Conservation (phyloP, 352 stramenopile genomes). For the Globisporangium canariense region DNA sequence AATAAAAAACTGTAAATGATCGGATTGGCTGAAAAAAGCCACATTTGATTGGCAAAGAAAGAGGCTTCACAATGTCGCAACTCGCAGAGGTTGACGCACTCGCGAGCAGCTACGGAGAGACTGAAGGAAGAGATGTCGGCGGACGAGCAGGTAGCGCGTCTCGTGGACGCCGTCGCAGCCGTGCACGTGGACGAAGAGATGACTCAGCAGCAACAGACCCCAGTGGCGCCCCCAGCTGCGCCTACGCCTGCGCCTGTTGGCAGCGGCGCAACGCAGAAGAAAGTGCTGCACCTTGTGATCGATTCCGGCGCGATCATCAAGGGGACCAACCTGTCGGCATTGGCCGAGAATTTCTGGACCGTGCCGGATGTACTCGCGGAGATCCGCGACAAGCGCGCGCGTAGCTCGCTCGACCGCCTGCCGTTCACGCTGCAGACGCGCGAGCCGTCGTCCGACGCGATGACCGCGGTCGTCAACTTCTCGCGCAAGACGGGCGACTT, state of each 20-base stretch:
- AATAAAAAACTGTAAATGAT: not conserved
- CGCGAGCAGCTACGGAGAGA: not conserved
- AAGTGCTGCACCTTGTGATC: slow-evolving; percentile 76
- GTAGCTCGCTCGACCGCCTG: slow-evolving; percentile 61
- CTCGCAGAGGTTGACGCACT: not conserved
- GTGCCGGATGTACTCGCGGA: slow-evolving; percentile 81
- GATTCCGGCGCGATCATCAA: slow-evolving; percentile 89
- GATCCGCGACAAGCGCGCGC: slow-evolving; percentile 80
- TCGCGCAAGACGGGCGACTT: slow-evolving; percentile 86
- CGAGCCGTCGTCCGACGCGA: slow-evolving; percentile 75
- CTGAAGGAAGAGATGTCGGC: slow-evolving; percentile 7
- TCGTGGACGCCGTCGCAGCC: slow-evolving; percentile 10
- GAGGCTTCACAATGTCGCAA: not conserved
- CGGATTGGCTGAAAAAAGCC: slow-evolving; percentile 28
- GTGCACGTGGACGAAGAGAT: not conserved
- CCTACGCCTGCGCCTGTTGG: slow-evolving; percentile 1
- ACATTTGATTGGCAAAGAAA: slow-evolving; percentile 44
- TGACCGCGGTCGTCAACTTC: slow-evolving; percentile 79
- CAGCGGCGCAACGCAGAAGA: slow-evolving; percentile 35
- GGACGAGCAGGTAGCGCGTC: slow-evolving; percentile 12
- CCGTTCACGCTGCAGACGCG: slow-evolving; percentile 76
- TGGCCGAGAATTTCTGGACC: slow-evolving; percentile 88
- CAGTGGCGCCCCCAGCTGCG: not conserved
- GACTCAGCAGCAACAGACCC: slow-evolving; percentile 5
- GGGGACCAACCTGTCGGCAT: slow-evolving; percentile 62